These are phyloP conservation scores for Termitomyces sp. DNA, from an alignment of 768 basidiomycete genomes.

Conservation along the genomic window DNA sequence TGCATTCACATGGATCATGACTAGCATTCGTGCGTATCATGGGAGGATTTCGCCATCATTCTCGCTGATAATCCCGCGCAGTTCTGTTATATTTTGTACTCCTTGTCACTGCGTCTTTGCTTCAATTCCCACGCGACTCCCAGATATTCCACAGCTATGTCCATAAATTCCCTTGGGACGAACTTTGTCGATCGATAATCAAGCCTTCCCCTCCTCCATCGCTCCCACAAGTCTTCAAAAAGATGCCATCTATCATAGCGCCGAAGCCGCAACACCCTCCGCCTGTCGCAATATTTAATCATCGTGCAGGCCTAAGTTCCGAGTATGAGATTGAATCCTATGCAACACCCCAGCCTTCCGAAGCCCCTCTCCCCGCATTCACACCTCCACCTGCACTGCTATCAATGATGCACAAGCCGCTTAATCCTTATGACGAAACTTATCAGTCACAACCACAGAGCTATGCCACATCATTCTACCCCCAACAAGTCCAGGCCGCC, in stretches of 20 bases:
- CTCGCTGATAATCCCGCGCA: constrained; percentile 18
- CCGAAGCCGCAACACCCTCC: constrained; percentile 35
- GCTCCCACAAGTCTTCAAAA: constrained; percentile 27
- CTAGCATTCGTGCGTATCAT: constrained; percentile 31
- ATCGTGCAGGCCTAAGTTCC: constrained; percentile 31
- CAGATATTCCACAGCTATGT: constrained; percentile 48
- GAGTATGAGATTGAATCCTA: constrained; percentile 48
- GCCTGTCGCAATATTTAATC: constrained; percentile 29
- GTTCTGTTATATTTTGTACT: constrained; percentile 55
- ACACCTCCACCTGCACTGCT: constrained; percentile 11
- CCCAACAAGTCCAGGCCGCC: constrained; percentile 19
- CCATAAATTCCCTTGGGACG: constrained; percentile 35
- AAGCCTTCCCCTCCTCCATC: constrained; percentile 17
- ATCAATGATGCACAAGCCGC: constrained; percentile 5
- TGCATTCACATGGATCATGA: constrained; percentile 40
- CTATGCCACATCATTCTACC: constrained; percentile 25
- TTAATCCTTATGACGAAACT: constrained; percentile 1
- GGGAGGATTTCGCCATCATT: neutral
- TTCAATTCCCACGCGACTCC: constrained; percentile 36
- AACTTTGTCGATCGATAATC: constrained; percentile 15
- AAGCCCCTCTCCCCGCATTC: constrained; percentile 15
- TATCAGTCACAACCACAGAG: constrained; percentile 9
- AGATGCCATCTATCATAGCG: constrained; percentile 35
- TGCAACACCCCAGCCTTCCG: constrained; percentile 20
- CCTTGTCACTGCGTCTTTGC: constrained; percentile 37